Percentiles rank a stretch among this genome's conserved stretches.
These are phyloP conservation scores for Schizosaccharomyces octosporus DNA, from an alignment of 805 yeast genomes.

Conservation along the genomic window DNA sequence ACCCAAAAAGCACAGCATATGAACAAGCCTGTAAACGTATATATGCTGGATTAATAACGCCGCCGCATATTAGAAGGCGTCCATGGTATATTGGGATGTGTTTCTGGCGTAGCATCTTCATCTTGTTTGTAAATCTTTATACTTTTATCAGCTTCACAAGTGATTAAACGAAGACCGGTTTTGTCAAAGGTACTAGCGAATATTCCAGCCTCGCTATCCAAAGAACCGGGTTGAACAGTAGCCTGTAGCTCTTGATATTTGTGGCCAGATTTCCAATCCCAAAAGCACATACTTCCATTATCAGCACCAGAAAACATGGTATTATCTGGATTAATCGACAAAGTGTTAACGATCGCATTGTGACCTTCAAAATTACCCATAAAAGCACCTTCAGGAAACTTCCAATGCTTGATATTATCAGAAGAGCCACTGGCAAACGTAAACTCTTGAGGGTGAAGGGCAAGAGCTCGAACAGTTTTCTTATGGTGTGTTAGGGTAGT, in stretches of 20 bases:
- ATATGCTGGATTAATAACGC: not conserved
- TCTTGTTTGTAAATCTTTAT: slow-evolving; percentile 47
- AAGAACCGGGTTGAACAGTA: slow-evolving; percentile 42
- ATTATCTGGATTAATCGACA: slow-evolving; percentile 37
- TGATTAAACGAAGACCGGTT: slow-evolving; percentile 56
- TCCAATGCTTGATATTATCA: slow-evolving; percentile 65
- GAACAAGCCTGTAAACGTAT: too few species aligned
- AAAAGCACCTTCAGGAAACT: slow-evolving; percentile 50
- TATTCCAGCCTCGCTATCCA: slow-evolving; percentile 41
- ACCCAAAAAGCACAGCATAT: too few species aligned
- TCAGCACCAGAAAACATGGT: slow-evolving; percentile 64
- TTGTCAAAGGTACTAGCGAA: slow-evolving; percentile 49
- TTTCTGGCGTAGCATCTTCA: slow-evolving; percentile 4
- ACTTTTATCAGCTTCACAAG: slow-evolving; percentile 79
- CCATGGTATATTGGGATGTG: not conserved
- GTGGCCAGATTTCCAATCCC: slow-evolving; percentile 52
- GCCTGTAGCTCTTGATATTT: slow-evolving; percentile 31
- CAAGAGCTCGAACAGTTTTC: slow-evolving; percentile 53
- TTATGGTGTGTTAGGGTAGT: slow-evolving; percentile 64
- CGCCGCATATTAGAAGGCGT: not conserved
- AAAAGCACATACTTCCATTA: slow-evolving; percentile 52
- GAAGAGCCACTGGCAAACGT: slow-evolving; percentile 64
- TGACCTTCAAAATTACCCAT: slow-evolving; percentile 28
- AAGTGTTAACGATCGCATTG: slow-evolving; percentile 38
- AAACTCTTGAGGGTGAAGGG: slow-evolving; percentile 40